A percentile compares a stretch with the other conserved stretches of the same genome.
phyloP scores from a whole-genome alignment of 768 basidiomycete species.

The Podaxis mareebaensis region DNA sequence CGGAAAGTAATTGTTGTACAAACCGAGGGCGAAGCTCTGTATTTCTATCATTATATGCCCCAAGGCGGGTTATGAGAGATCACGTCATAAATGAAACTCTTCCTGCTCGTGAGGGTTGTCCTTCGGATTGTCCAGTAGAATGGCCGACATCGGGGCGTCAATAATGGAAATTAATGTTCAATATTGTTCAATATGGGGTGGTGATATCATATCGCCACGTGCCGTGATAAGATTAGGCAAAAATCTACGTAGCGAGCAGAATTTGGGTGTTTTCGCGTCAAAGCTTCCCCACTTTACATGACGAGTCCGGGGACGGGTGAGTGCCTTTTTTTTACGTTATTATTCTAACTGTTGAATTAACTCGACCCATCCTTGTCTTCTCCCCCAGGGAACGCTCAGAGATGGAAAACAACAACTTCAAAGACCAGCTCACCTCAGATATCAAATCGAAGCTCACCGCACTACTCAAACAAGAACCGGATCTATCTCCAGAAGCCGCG shows the following conservation, averaged over 20 bases:
- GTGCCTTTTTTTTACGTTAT: background rate
- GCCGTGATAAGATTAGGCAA: slow-evolving; percentile 7
- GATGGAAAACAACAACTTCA: slow-evolving; percentile 12
- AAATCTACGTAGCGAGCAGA: background rate
- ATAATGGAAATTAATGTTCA: too few relatives aligned
- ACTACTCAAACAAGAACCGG: slow-evolving; percentile 29
- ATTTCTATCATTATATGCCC: background rate
- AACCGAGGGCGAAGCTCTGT: background rate
- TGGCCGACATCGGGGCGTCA: too few relatives aligned
- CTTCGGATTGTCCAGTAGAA: background rate
- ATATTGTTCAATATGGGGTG: background rate
- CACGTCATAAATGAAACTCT: background rate
- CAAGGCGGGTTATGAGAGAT: background rate
- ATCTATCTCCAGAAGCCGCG: slow-evolving; percentile 30
- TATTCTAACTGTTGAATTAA: background rate
- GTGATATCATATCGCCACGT: slow-evolving; percentile 8
- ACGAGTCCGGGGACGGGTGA: background rate
- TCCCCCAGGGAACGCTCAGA: background rate
- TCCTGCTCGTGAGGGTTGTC: background rate
- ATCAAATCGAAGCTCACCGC: slow-evolving; percentile 25
- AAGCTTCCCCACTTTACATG: background rate
- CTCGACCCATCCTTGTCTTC: background rate
- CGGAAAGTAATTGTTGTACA: background rate
- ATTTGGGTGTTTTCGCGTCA: background rate
- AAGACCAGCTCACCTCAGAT: slow-evolving; percentile 25